These are phyloP conservation scores for Dictyostelium capitatum DNA, from an alignment of 78 protist genomes.

Conservation along the genomic window DNA sequence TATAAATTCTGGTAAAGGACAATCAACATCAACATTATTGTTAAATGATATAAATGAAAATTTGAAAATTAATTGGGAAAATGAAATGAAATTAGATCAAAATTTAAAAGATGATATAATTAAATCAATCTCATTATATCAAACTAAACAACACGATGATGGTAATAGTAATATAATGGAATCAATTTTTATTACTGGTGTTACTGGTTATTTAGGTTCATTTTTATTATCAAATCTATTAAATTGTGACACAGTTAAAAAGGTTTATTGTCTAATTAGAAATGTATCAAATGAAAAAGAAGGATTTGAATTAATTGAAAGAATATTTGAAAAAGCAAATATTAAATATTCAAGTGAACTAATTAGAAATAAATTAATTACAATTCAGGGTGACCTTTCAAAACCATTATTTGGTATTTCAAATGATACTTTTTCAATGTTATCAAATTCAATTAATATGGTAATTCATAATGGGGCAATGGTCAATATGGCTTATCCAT, in stretches of 20 bases:
- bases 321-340: background rate
- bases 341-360: too few relatives aligned
- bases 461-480: conserved; percentile 89
- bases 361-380: conserved; percentile 11
- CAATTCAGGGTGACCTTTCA: conserved; percentile 70
- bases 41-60: background rate
- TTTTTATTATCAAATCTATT: conserved; percentile 25
- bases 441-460: conserved; percentile 40
- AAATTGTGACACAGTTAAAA: background rate
- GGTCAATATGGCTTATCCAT: conserved; percentile 66
- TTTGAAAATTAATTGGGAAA: conserved; percentile 5
- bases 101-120: background rate
- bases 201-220: conserved; percentile 65
- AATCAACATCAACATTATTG: background rate
- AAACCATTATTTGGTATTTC: conserved; percentile 65
- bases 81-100: conserved; percentile 50
- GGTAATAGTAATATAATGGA: background rate
- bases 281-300: background rate
- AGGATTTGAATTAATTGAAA: background rate
- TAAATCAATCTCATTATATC: background rate
- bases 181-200: conserved; percentile 49
- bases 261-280: conserved; percentile 54
- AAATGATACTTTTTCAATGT: background rate
- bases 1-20: background rate
- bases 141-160: too few relatives aligned